Conservation (phyloP, 1,284 basidiomycete species). For the Puccinia horiana region DNA sequence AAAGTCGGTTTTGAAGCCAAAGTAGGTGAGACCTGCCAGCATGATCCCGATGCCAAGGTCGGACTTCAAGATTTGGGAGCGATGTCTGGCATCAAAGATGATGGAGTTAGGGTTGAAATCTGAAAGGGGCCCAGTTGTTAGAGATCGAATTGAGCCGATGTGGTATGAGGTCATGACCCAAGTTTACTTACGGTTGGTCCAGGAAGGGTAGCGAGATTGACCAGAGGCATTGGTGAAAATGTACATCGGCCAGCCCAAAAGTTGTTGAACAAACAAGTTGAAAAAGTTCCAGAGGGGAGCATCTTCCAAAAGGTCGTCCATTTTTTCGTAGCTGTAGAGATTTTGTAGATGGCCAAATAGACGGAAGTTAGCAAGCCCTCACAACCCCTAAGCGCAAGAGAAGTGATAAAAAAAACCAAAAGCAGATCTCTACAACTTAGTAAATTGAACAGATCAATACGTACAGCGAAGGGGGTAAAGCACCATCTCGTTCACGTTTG, state of each 20-base stretch:
- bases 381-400: too few relatives aligned
- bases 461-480: constrained; percentile 59
- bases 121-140: constrained; percentile 55
- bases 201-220: constrained; percentile 75
- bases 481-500: constrained; percentile 63
- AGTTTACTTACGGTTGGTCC: constrained; percentile 72
- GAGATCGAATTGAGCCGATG: neutral
- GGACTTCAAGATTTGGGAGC: constrained; percentile 75
- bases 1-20: constrained; percentile 64
- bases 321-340: constrained; percentile 72
- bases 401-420: neutral
- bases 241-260: constrained; percentile 65
- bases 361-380: neutral
- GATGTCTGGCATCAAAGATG: constrained; percentile 78
- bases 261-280: constrained; percentile 70
- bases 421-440: neutral
- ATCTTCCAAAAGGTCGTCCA: constrained; percentile 86
- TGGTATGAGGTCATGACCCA: neutral
- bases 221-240: constrained; percentile 82
- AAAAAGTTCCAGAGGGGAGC: constrained; percentile 79
- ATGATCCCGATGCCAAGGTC: constrained; percentile 80
- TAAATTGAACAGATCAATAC: neutral
- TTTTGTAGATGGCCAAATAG: neutral
- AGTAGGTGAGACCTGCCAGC: constrained; percentile 64
- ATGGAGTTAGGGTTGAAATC: constrained; percentile 80